Evolutionary conservation across 2,329 filamentous ascomycete genomes (phyloP), one percentile per base, ranked within the genome.

Genomic region (Verticillium nubilum): DNA sequence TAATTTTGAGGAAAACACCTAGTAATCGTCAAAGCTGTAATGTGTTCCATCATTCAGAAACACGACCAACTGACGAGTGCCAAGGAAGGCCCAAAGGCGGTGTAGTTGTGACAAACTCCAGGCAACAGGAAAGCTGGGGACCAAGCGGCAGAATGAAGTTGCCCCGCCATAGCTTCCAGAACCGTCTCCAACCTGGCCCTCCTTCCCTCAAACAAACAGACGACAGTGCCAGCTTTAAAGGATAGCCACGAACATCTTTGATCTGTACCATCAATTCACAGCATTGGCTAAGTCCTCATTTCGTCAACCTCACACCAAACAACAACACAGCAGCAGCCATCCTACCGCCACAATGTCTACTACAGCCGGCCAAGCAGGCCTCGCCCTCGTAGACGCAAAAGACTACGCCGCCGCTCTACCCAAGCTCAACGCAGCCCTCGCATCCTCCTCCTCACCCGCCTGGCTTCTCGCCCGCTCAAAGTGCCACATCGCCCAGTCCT

Each of bases 381-480:
- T 96, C 56, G 79, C 80, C 37, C 82, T 91, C 59, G 80, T 91
- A 60, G 76, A 84, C 28, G 77, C 74, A 9, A 82, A 81, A 56
- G 81, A 93, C 61, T 94, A 86, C 73, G 76, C 81, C 5, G 78
- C 81, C 54, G 92, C 91, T 52, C 84, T 97, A 65, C 72, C 78
- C 35, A 82, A 87, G 66, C 88, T 89, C 63, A 89, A 88, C 7
- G 73, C 78, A 42, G 91, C 91, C 6, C 78, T 96, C 33, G 76
- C 85, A 62, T 80, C 80, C 13, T 86, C 88, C 0, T 78, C 78
- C 42, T 91, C 90, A 2, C 89, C 91, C 1, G 76, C 83, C 55
- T 97, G 95, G 84, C 88, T 94, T 63, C 85, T 95, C 63, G 86
- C 89, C 65, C 91, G 94, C 23, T 90, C 92, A 4, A 92, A 87